A percentile compares a stretch with the other conserved stretches of the same genome.
Evolutionary conservation across 2,329 filamentous ascomycete species (phyloP).

Genomic region (Alternaria solani): DNA sequence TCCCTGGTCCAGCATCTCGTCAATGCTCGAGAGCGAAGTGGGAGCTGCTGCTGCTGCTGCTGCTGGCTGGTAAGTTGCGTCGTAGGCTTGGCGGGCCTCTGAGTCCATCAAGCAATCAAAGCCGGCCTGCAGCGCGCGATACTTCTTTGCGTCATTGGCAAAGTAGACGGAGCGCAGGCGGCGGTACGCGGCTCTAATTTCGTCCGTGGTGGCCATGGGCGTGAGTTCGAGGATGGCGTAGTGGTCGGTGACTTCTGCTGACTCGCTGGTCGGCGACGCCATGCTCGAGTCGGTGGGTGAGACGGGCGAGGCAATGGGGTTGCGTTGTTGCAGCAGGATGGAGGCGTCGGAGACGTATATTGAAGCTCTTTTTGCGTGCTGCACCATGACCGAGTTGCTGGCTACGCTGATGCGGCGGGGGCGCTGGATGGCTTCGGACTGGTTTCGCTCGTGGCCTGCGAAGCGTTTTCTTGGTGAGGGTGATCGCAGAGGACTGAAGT

Average conservation of each 20-base stretch:
- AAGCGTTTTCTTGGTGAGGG: constrained; percentile 21
- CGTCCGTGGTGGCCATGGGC: constrained; percentile 35
- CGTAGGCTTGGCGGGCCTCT: constrained; percentile 39
- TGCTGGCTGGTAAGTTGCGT: constrained; percentile 28
- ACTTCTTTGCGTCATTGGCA: constrained; percentile 37
- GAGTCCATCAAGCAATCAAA: constrained; percentile 42
- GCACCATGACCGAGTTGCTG: constrained; percentile 19
- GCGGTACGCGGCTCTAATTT: constrained; percentile 42
- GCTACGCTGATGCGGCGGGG: constrained; percentile 30
- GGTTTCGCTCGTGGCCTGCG: constrained; percentile 31
- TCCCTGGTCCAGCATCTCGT: constrained; percentile 25
- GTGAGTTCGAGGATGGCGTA: constrained; percentile 41
- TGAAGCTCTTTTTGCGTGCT: constrained; percentile 33
- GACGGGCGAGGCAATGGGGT: constrained; percentile 29
- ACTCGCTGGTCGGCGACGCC: constrained; percentile 24
- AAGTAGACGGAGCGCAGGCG: constrained; percentile 41
- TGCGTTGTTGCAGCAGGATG: constrained; percentile 30
- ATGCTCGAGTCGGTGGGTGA: constrained; percentile 21
- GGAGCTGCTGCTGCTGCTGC: constrained; percentile 5
- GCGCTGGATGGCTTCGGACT: constrained; percentile 33
- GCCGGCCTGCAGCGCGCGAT: constrained; percentile 40
- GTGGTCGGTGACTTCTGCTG: constrained; percentile 38
- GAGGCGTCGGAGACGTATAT: constrained; percentile 40
- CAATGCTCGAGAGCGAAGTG: constrained; percentile 18
- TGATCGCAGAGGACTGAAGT: constrained; percentile 30